Evolutionary conservation across 441 rosid species (phyloP), one percentile per base, ranked within the genome.

Genomic region (Populus hybrid): DNA sequence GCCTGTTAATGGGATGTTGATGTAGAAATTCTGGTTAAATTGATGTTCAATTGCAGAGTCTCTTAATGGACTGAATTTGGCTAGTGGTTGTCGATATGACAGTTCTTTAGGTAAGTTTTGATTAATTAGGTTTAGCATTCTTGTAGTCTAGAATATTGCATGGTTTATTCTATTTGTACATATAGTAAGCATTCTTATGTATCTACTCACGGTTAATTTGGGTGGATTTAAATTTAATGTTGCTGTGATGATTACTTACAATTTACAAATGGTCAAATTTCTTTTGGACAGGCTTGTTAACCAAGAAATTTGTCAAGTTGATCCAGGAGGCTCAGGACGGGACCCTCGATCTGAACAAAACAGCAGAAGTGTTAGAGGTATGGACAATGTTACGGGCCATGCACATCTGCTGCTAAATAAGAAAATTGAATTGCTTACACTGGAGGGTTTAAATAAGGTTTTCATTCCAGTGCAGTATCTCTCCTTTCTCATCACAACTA

Each of bases 321-420:
- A 83, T 90, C 77, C 90, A 89, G 57, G 93, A 89, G 72, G 90
- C 93, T 72, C 82, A 91, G 76, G 94, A 92, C 83, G 94, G 98
- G 46, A 88, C 91, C 71, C 96, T 94, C 81, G 97, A 94, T 85
- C 85, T 94, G 69, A 94, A 94, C 82, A 77, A 68, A 69, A 87
- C 94, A 76, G 96, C 97, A 35, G 91, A 86, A 79, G 88, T 87
- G 38, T 86, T 94, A 82, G 90, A 92, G 95, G 97, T 93, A 86
- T 81, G 57, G 57, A 35, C 24, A 70, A 18, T 50, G 20, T 50
- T 50, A 50, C 5, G 57, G 57, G 57, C 57, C 14, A 50, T 14
- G 57, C 57, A 16, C 72, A 50, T 78, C 18, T 10, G 36, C 53
- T 77, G 35, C 32, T 28, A n/a, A 36, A 21, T 24, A 57, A 63